Evolutionary conservation across 225 moss, liverwort and hornwort species (phyloP).

Genomic region (Pleurozium schreberi): DNA sequence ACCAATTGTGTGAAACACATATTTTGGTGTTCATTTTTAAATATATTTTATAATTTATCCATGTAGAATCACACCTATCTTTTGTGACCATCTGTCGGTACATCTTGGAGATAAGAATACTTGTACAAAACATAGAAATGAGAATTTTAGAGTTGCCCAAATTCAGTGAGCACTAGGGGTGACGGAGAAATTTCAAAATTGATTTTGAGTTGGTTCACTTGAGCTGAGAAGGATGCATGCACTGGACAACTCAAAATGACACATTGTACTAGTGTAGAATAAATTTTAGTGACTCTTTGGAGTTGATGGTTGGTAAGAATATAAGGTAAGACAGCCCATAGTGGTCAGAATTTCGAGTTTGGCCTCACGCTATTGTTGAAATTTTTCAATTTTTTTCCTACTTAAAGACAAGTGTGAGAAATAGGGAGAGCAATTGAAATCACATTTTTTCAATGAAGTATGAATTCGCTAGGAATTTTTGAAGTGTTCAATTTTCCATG

Average conservation of each 20-base stretch:
- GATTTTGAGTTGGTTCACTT: too few species aligned
- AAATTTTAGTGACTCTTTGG: neutral
- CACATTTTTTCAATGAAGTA: too few species aligned
- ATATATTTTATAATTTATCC: neutral
- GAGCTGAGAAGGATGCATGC: fast-evolving
- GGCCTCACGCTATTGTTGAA: too few species aligned
- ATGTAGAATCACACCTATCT: neutral
- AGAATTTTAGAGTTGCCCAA: neutral
- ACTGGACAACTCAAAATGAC: neutral
- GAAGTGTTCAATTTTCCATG: too few species aligned
- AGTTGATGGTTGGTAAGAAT: neutral
- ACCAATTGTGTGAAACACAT: neutral
- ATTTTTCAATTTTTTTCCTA: too few species aligned
- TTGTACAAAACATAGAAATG: fast-evolving
- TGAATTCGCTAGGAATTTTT: too few species aligned
- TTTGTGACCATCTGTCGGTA: neutral
- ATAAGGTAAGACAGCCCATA: too few species aligned
- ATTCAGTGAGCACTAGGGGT: neutral
- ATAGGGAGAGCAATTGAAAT: too few species aligned
- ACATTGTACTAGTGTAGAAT: too few species aligned
- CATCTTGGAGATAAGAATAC: neutral
- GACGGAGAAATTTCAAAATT: too few species aligned
- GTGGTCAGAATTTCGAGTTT: too few species aligned
- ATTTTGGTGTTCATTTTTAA: neutral
- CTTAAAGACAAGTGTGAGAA: too few species aligned